Base-by-base conservation (phyloP, 257 asterid genomes). In the Solanum paucissectum region DNA sequence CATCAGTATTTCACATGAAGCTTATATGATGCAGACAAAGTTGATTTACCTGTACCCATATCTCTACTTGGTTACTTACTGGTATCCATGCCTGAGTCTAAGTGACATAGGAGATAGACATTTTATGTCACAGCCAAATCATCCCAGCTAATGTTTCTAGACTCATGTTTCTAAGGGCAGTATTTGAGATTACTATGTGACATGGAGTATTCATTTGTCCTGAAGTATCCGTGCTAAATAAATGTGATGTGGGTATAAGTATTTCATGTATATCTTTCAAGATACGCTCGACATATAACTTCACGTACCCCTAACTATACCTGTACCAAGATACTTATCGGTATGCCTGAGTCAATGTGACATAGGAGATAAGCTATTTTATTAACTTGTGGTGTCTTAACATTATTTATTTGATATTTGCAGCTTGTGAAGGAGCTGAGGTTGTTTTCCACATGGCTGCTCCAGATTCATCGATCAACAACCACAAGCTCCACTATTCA, bases 361-460 rank as follows among this genome's bases (percentile, higher is more conserved):
- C 40, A 81, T 9, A 49, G 20, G 85, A 29, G 69, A 16, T 81
- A 4, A 20, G 2, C 18, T 60, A 46, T 81, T 16, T 18, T 46
- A 29, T 29, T 46, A 9, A 5, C 29, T 46, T 44, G 68, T 9
- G 16, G 42, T 18, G 69, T 29, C 42, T 81, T 81, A 27, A 29
- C 85, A 14, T 79, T 29, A 18, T 29, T 81, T 25, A 81, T 46
- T 81, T 81, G 68, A 27, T 81, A 81, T 81, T 83, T 92, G 94
- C 91, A 97, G 99, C 95, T 89, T 94, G 91, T 88, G 89, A 93
- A 88, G 98, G 99, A 90, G 98, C 95, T 85, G 97, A 95, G 90
- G 98, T 94, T 87, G 99, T 97, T 83, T 97, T 95, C 87, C 98
- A 97, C 91, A 95, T 97, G 99, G 99, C 98, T 83, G 99, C 99